phyloP scores from a whole-genome alignment of 75 land plant species.

The Pseudotsuga menziesii region DNA sequence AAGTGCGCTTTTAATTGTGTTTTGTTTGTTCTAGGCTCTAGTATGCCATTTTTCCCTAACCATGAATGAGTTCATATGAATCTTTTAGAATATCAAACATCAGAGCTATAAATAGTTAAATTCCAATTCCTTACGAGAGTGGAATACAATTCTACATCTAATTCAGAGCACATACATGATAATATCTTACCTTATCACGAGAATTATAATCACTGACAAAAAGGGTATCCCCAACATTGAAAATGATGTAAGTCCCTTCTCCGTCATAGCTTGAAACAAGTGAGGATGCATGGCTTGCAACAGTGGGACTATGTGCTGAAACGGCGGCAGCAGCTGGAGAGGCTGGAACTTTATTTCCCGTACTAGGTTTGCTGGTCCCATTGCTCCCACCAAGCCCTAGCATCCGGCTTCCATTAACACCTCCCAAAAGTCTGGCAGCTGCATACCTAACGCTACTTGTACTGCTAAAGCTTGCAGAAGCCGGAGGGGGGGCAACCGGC shows the following conservation, averaged over 20 bases:
- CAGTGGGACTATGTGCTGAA: conserved; percentile 18
- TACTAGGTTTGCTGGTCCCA: conserved; percentile 16
- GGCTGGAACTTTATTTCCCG: conserved; percentile 12
- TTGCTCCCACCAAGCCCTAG: conserved; percentile 43
- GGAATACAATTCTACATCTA: not conserved
- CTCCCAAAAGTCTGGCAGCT: conserved; percentile 27
- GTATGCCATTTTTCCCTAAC: too few relatives aligned
- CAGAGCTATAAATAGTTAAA: not conserved
- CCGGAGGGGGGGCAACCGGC: conserved; percentile 19
- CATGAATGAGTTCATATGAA: too few relatives aligned
- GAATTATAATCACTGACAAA: conserved; percentile 38
- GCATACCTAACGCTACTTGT: conserved; percentile 21
- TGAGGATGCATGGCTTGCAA: conserved; percentile 15
- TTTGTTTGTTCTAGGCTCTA: too few relatives aligned
- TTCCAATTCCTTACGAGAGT: not conserved
- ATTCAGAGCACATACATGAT: not conserved
- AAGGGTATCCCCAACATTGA: conserved; percentile 39
- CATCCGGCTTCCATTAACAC: conserved; percentile 28
- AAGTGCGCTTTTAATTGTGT: too few relatives aligned
- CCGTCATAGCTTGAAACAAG: conserved; percentile 25
- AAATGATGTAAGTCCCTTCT: conserved; percentile 35
- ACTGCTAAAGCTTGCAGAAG: conserved; percentile 4
- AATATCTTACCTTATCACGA: conserved; percentile 26
- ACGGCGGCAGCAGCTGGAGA: conserved; percentile 12
- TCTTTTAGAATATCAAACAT: too few relatives aligned